Evolutionary conservation across 164 flowering plant species (phyloP).

Genomic region (Vitis rupestris): DNA sequence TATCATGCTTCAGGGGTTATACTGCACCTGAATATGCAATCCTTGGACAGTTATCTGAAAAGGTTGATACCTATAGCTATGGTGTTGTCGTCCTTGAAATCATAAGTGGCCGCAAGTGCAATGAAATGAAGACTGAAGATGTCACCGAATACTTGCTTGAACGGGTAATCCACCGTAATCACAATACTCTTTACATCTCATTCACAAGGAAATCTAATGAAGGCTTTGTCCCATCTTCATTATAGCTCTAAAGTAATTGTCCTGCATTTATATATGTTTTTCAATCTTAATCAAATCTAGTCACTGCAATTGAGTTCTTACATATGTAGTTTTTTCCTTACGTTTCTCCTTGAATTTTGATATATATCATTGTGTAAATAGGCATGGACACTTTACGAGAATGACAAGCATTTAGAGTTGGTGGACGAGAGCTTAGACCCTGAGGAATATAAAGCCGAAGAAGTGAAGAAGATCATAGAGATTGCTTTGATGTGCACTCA

Average conservation of each 20-base stretch:
- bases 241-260: too few species aligned
- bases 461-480: slow-evolving; percentile 35
- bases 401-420: slow-evolving; percentile 24
- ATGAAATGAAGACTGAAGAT: slow-evolving; percentile 26
- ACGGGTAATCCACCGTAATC: slow-evolving; percentile 33
- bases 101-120: slow-evolving; percentile 48
- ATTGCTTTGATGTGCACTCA: slow-evolving; percentile 48
- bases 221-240: background rate
- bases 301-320: too few species aligned
- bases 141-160: slow-evolving; percentile 48
- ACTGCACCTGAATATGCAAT: slow-evolving; percentile 69
- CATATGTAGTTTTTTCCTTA: too few species aligned
- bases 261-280: too few species aligned
- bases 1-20: slow-evolving; percentile 30
- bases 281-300: too few species aligned
- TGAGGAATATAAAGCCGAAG: slow-evolving; percentile 25
- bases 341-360: background rate
- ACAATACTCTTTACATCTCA: too few species aligned
- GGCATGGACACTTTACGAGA: slow-evolving; percentile 50
- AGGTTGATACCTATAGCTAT: slow-evolving; percentile 56
- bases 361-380: slow-evolving; percentile 10
- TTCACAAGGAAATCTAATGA: too few species aligned
- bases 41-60: slow-evolving; percentile 56
- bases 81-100: slow-evolving; percentile 64
- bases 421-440: slow-evolving; percentile 36